Conservation (phyloP, 805 yeast species). For the Kuraishia ogatae region DNA sequence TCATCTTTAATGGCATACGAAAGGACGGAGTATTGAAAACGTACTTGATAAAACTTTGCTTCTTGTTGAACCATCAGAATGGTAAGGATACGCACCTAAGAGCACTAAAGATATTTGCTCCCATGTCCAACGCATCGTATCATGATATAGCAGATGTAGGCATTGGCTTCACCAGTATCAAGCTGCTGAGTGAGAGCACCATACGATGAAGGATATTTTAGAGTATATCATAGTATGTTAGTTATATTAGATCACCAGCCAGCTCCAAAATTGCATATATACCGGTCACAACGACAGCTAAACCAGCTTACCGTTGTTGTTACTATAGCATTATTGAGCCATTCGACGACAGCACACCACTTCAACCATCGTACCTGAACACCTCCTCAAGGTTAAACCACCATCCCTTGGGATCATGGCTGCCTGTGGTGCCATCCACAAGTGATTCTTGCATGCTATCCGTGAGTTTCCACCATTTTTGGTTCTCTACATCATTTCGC, state of each 20-base stretch:
- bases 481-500: constrained; percentile 26
- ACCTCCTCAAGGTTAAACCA: constrained; percentile 29
- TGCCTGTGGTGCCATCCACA: constrained; percentile 26
- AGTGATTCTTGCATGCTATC: constrained; percentile 30
- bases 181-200: constrained; percentile 22
- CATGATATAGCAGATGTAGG: constrained; percentile 15
- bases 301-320: too few species aligned
- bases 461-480: constrained; percentile 31
- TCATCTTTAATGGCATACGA: constrained; percentile 47
- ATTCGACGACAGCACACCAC: neutral
- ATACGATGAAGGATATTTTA: constrained; percentile 13
- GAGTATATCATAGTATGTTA: neutral
- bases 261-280: too few species aligned
- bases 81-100: constrained; percentile 94
- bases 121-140: constrained; percentile 19
- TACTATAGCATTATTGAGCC: too few species aligned
- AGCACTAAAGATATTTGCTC: constrained; percentile 54
- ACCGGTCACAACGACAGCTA: too few species aligned
- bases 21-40: constrained; percentile 54
- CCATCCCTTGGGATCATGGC: constrained; percentile 30
- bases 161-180: constrained; percentile 23
- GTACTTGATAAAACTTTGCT: constrained; percentile 51
- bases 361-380: constrained; percentile 22
- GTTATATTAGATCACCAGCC: too few species aligned
- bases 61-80: constrained; percentile 78